Evolutionary conservation across 2,329 filamentous ascomycete species (phyloP).

Genomic region (Coniosporium tulheliwenetii): DNA sequence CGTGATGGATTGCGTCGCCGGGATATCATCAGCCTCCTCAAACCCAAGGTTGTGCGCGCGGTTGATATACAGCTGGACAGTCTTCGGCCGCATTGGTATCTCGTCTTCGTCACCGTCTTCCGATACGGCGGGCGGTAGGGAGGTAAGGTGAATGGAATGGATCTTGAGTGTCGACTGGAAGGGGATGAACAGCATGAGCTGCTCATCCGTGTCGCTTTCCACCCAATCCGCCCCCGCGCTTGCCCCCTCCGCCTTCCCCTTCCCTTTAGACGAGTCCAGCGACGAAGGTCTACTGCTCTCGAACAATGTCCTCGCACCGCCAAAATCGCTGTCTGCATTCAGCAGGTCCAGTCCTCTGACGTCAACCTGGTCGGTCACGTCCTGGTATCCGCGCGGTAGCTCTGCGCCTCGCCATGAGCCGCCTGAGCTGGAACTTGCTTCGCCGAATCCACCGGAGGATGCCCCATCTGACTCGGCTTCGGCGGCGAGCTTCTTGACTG

Average conservation of each 20-base stretch:
- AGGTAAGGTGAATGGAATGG: constrained; percentile 77
- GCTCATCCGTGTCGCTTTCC: constrained; percentile 92
- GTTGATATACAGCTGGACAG: constrained; percentile 77
- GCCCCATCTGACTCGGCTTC: constrained; percentile 38
- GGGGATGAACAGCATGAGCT: constrained; percentile 82
- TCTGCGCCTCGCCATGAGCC: constrained; percentile 55
- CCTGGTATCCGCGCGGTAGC: constrained; percentile 64
- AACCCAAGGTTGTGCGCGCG: constrained; percentile 83
- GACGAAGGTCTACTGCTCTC: constrained; percentile 50
- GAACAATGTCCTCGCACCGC: constrained; percentile 59
- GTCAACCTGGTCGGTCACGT: constrained; percentile 74
- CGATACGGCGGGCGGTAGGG: constrained; percentile 41
- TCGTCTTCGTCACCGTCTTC: constrained; percentile 53
- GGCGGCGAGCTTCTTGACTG: constrained; percentile 53
- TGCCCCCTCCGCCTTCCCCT: constrained; percentile 35
- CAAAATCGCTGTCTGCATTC: constrained; percentile 68
- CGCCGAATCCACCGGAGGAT: constrained; percentile 20
- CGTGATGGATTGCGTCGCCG: constrained; percentile 64
- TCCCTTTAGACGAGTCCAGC: constrained; percentile 35
- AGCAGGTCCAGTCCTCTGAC: constrained; percentile 67
- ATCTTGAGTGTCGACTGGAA: constrained; percentile 82
- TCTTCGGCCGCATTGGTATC: constrained; percentile 63
- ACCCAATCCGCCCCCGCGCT: constrained; percentile 61
- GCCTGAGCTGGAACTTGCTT: constrained; percentile 22
- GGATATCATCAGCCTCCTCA: constrained; percentile 78